Evolutionary conservation across 768 basidiomycete genomes (phyloP), one percentile per base, ranked within the genome.

Genomic region (Mycena amicta): DNA sequence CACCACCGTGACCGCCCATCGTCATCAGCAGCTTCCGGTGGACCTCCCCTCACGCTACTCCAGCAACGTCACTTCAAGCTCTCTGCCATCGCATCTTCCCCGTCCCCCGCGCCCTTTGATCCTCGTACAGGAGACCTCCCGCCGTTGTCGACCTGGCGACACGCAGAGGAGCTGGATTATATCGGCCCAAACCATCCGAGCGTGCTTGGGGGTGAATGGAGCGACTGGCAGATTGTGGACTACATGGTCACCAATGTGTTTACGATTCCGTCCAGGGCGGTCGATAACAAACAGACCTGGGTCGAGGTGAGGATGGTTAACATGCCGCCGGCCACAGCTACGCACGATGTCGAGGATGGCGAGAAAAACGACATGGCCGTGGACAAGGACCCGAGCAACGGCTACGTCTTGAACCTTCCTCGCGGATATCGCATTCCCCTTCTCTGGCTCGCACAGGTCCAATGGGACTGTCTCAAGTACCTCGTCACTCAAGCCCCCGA

Each of bases 341-440:
- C 47, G 47, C n/a, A n/a, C n/a, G n/a, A n/a, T n/a, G n/a, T n/a
- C n/a, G n/a, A n/a, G n/a, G 12, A 13, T 6, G 26, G 22, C 12
- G 25, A 49, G n/a, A 20, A 26, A 6, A 28, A 28, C n/a, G 47
- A 28, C 25, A 49, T 49, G 47, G 47, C 22, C 27, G 47, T 49
- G 15, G 47, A 49, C 25, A 55, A 49, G 37, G 45, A 49, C 18
- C 2, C 40, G 15, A 33, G 29, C 5, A 26, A 4, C 28, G 41
- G 55, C 37, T 23, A 43, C 50, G 2, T 26, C 45, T n/a, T 57
- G 51, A 4, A 49, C 29, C 15, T 64, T 23, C 62, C 62, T 22
- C 55, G 62, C 13, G 62, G 62, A 28, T 64, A 64, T 33, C 27
- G 62, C 6, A 57, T 64, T 23, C 62, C 62, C 11, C 56, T 64